phyloP scores from a whole-genome alignment of 306 rosid genomes.

The Castanea sativa region DNA sequence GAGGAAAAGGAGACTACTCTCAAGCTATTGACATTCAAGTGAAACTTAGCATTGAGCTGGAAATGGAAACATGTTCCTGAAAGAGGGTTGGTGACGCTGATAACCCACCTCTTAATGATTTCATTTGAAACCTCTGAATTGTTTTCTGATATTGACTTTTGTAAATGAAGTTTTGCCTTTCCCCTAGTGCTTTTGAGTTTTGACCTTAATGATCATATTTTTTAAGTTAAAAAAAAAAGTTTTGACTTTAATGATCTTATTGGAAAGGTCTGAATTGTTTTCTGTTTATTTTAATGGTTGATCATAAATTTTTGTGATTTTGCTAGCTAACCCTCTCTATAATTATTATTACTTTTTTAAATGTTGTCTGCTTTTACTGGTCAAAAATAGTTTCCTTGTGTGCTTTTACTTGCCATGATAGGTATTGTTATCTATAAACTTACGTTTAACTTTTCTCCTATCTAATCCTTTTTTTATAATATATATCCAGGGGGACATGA shows the following conservation, averaged over 20 bases:
- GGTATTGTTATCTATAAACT: not conserved
- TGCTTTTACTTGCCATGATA: not conserved
- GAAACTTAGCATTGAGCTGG: not conserved
- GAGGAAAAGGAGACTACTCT: no score
- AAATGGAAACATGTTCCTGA: not conserved
- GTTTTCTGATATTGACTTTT: not conserved
- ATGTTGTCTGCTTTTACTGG: not conserved
- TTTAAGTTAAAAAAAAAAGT: no score
- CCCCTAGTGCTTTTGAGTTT: not conserved
- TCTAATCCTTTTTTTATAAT: not conserved
- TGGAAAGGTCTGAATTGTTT: no score
- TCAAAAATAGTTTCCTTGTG: not conserved
- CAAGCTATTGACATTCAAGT: not conserved
- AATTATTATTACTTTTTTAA: not conserved
- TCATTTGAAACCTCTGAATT: not conserved
- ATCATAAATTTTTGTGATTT: not conserved
- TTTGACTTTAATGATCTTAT: no score
- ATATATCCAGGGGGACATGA: constrained; percentile 80
- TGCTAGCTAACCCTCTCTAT: not conserved
- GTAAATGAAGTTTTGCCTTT: not conserved
- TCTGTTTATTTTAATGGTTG: not conserved
- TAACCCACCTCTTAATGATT: not conserved
- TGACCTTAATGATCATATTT: not conserved
- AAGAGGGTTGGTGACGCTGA: not conserved
- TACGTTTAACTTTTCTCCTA: not conserved